A percentile compares a stretch with the other conserved stretches of the same genome.
phyloP scores from a whole-genome alignment of 768 basidiomycete genomes.

The Paxillus involutus region DNA sequence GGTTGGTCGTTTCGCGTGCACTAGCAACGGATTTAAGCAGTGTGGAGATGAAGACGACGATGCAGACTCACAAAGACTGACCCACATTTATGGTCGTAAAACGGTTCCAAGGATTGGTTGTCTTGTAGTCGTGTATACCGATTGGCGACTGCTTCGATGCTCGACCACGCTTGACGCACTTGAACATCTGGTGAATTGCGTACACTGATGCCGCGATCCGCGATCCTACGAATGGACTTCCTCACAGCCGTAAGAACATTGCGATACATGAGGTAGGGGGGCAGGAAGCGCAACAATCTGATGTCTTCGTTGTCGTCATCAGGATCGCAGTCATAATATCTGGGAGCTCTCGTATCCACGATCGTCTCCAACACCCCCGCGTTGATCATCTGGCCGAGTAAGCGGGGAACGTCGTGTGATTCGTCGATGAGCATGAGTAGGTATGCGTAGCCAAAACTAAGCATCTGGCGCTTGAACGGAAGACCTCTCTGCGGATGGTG shows the following conservation, averaged over 20 bases:
- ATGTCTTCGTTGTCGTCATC: not conserved
- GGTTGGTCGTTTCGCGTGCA: not conserved
- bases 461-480: too few species aligned
- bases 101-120: not conserved
- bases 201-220: not conserved
- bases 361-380: too few species aligned
- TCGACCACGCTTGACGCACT: not conserved
- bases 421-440: too few species aligned
- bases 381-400: too few species aligned
- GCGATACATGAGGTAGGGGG: not conserved
- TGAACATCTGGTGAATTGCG: not conserved
- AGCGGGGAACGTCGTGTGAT: too few species aligned
- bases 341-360: too few species aligned
- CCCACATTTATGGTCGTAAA: not conserved
- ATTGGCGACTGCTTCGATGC: not conserved
- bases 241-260: not conserved
- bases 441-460: too few species aligned
- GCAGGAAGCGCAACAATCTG: not conserved
- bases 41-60: not conserved
- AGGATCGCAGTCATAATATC: not conserved
- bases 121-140: not conserved
- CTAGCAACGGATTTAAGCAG: not conserved
- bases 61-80: not conserved
- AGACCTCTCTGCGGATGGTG: too few species aligned
- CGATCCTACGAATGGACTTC: not conserved